phyloP scores from a whole-genome alignment of 2,329 filamentous ascomycete genomes.

The Acephala macrosclerotiorum region DNA sequence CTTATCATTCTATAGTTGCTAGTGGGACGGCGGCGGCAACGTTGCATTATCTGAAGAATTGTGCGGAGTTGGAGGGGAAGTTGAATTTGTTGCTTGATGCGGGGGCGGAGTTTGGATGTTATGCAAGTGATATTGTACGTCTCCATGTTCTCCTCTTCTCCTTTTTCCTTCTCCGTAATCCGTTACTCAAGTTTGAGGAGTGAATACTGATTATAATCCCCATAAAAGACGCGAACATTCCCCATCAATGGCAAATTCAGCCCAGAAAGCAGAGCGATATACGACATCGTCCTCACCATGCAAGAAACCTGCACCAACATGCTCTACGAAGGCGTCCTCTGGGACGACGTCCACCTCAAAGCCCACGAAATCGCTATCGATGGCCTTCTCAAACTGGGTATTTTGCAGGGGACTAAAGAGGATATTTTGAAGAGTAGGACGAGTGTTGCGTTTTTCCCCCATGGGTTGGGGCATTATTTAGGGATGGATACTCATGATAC shows the following conservation, averaged over 20 bases:
- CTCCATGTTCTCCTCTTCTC: not conserved
- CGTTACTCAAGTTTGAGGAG: not conserved
- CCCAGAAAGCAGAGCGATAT: constrained; percentile 75
- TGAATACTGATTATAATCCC: constrained; percentile 1
- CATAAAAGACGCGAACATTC: constrained; percentile 79
- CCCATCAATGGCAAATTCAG: constrained; percentile 78
- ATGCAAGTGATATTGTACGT: constrained; percentile 71
- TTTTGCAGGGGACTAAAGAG: constrained; percentile 71
- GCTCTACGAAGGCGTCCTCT: constrained; percentile 76
- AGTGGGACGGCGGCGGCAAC: constrained; percentile 82
- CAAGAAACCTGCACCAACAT: constrained; percentile 78
- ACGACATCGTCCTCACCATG: constrained; percentile 87
- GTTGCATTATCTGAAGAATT: constrained; percentile 86
- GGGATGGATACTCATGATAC: constrained; percentile 94
- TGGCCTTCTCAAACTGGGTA: constrained; percentile 77
- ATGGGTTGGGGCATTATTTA: constrained; percentile 89
- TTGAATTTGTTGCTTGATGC: constrained; percentile 86
- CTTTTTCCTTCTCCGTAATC: not conserved
- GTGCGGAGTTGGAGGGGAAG: constrained; percentile 73
- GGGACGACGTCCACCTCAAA: constrained; percentile 82
- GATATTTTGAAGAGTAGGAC: constrained; percentile 81
- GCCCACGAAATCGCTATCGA: constrained; percentile 85
- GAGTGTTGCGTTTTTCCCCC: constrained; percentile 91
- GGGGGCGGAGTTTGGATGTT: constrained; percentile 77
- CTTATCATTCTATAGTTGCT: constrained; percentile 88